Percentiles rank a stretch among this genome's conserved stretches.
Conservation (phyloP, 1,284 basidiomycete species). For the Lignosus rhinocerotis region DNA sequence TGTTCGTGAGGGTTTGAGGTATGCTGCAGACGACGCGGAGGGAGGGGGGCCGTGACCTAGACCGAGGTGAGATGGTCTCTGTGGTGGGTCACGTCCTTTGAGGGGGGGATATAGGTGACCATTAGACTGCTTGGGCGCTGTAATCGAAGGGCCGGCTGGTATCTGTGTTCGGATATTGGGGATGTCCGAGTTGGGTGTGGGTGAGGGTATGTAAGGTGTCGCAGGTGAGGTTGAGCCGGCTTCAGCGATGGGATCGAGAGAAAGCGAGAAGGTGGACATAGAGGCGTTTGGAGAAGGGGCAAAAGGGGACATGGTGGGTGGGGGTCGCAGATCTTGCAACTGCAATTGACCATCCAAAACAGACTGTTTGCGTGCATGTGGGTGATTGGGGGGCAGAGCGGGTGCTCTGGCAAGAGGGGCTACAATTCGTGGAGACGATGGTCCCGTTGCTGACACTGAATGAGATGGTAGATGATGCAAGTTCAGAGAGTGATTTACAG, state of each 20-base stretch:
- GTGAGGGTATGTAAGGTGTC: slow-evolving; percentile 31
- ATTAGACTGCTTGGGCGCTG: slow-evolving; percentile 3
- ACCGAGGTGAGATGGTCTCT: slow-evolving; percentile 41
- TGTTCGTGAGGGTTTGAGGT: slow-evolving; percentile 35
- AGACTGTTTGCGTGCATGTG: slow-evolving; percentile 76
- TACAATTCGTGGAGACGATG: slow-evolving; percentile 35
- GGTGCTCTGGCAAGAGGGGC: slow-evolving; percentile 54
- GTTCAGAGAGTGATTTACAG: no score
- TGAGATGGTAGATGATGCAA: background rate
- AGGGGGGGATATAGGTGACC: slow-evolving; percentile 23
- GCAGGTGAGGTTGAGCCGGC: slow-evolving; percentile 28
- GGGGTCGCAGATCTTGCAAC: slow-evolving; percentile 35
- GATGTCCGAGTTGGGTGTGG: slow-evolving; percentile 17
- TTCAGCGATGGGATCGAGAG: slow-evolving; percentile 72
- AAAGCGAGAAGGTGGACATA: slow-evolving; percentile 60
- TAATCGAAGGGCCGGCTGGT: slow-evolving; percentile 12
- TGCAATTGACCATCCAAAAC: slow-evolving; percentile 57
- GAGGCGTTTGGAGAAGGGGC: slow-evolving; percentile 48
- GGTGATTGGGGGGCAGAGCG: slow-evolving; percentile 59
- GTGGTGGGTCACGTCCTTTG: slow-evolving; percentile 23
- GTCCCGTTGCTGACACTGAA: slow-evolving; percentile 16
- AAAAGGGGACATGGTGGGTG: slow-evolving; percentile 39
- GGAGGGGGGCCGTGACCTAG: slow-evolving; percentile 42
- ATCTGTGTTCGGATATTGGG: slow-evolving; percentile 22
- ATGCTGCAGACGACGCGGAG: slow-evolving; percentile 20